Conservation (phyloP, 2,329 filamentous ascomycete genomes). For the Exserohilum rostratum region DNA sequence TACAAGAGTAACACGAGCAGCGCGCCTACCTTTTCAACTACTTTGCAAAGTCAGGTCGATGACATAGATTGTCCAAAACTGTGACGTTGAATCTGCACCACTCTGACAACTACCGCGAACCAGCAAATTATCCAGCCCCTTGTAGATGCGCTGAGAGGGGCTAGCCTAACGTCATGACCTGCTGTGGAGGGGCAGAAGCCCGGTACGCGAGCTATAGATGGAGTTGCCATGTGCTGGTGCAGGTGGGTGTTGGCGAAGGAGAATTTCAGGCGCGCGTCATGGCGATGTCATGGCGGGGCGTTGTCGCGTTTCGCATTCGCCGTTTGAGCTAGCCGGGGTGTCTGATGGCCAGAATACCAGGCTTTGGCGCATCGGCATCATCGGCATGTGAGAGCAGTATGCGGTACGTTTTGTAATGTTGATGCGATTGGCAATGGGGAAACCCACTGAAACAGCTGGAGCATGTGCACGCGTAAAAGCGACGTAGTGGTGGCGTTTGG, state of each 20-base stretch:
- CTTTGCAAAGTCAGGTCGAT: slow-evolving; percentile 18
- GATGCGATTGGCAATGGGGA: not conserved
- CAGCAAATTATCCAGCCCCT: slow-evolving; percentile 24
- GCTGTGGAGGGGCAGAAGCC: slow-evolving; percentile 26
- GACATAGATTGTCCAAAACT: slow-evolving; percentile 28
- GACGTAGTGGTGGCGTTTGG: not conserved
- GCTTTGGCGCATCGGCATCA: slow-evolving; percentile 5
- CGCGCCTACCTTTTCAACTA: slow-evolving; percentile 22
- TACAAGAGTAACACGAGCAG: not conserved
- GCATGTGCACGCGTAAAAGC: not conserved
- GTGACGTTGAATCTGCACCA: slow-evolving; percentile 18
- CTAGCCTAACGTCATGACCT: slow-evolving; percentile 40
- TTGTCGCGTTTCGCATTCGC: slow-evolving; percentile 9
- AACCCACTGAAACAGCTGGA: not conserved
- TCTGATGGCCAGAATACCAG: slow-evolving; percentile 14
- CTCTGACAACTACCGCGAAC: slow-evolving; percentile 29
- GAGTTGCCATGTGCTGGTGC: slow-evolving; percentile 22
- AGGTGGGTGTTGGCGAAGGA: slow-evolving; percentile 22
- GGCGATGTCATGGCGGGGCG: slow-evolving; percentile 36
- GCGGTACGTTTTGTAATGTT: not conserved
- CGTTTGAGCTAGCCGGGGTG: slow-evolving; percentile 18
- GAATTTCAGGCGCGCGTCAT: slow-evolving; percentile 32
- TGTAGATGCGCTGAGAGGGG: slow-evolving; percentile 33
- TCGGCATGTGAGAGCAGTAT: slow-evolving; percentile 6
- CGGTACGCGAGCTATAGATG: slow-evolving; percentile 15